These are phyloP conservation scores for Escovopsis weberi DNA, from an alignment of 2,329 filamentous ascomycete species.

Conservation along the genomic window DNA sequence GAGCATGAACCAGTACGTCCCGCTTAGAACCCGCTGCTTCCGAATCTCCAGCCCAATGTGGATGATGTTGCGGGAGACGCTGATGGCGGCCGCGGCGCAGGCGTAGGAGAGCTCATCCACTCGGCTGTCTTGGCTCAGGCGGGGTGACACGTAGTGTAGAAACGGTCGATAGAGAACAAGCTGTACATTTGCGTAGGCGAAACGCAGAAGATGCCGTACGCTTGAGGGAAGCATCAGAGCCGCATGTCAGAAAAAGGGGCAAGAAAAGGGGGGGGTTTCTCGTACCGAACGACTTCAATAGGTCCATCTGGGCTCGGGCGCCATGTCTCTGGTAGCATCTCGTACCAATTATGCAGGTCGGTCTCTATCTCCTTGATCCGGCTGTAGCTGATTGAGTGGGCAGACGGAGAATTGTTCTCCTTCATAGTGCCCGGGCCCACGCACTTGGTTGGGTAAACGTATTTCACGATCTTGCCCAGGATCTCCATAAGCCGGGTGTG, in stretches of 20 bases:
- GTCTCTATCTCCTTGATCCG: conserved; percentile 50
- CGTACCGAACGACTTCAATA: conserved; percentile 61
- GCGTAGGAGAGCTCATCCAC: conserved; percentile 69
- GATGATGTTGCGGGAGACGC: conserved; percentile 57
- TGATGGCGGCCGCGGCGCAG: conserved; percentile 48
- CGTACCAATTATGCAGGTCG: conserved; percentile 49
- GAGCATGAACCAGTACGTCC: conserved; percentile 76
- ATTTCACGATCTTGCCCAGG: conserved; percentile 48
- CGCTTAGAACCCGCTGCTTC: conserved; percentile 58
- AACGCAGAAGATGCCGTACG: conserved; percentile 60
- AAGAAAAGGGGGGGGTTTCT: conserved; percentile 2
- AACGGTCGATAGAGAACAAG: conserved; percentile 74
- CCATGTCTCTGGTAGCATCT: conserved; percentile 57
- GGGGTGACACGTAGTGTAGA: conserved; percentile 64
- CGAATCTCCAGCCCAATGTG: conserved; percentile 70
- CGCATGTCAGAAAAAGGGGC: not conserved
- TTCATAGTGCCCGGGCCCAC: conserved; percentile 31
- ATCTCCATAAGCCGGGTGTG: conserved; percentile 50
- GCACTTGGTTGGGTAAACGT: conserved; percentile 50
- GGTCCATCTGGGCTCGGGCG: conserved; percentile 66
- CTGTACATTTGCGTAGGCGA: conserved; percentile 72
- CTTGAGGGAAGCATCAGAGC: conserved; percentile 15
- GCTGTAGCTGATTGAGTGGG: conserved; percentile 48
- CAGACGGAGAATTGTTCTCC: conserved; percentile 28
- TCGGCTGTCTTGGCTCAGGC: conserved; percentile 37